Percentiles rank a stretch among this genome's conserved stretches.
Evolutionary conservation across 257 asterid genomes (phyloP).

Genomic region (Lycium ferocissimum): DNA sequence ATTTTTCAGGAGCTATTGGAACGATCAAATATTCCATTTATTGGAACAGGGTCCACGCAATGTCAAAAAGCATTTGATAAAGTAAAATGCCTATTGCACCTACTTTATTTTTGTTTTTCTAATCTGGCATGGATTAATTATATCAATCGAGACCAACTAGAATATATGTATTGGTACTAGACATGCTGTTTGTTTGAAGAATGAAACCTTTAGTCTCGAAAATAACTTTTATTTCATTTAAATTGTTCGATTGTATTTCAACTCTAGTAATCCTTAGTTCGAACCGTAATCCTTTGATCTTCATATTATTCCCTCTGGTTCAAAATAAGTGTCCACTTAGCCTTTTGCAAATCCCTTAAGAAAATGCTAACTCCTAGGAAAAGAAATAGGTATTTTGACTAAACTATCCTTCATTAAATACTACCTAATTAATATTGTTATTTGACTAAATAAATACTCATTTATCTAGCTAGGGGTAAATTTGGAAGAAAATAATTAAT

Average conservation of each 20-base stretch:
- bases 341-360: too few relatives aligned
- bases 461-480: too few relatives aligned
- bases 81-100: conserved; percentile 48
- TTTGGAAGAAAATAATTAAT: too few relatives aligned
- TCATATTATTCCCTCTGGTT: too few relatives aligned
- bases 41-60: conserved; percentile 72
- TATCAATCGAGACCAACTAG: conserved; percentile 17
- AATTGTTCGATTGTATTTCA: neutral
- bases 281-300: neutral
- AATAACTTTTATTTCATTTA: neutral
- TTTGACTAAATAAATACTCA: too few relatives aligned
- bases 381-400: too few relatives aligned
- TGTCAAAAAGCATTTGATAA: conserved; percentile 86
- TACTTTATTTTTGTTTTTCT: conserved; percentile 18
- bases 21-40: conserved; percentile 68
- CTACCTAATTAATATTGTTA: too few relatives aligned
- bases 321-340: too few relatives aligned
- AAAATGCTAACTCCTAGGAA: too few relatives aligned
- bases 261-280: conserved; percentile 7
- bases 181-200: conserved; percentile 25
- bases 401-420: too few relatives aligned
- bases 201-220: neutral
- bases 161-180: conserved; percentile 23
- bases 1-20: conserved; percentile 71
- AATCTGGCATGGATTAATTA: neutral